Base-by-base conservation (phyloP, 164 flowering plant species). In the Vitis amurensis region DNA sequence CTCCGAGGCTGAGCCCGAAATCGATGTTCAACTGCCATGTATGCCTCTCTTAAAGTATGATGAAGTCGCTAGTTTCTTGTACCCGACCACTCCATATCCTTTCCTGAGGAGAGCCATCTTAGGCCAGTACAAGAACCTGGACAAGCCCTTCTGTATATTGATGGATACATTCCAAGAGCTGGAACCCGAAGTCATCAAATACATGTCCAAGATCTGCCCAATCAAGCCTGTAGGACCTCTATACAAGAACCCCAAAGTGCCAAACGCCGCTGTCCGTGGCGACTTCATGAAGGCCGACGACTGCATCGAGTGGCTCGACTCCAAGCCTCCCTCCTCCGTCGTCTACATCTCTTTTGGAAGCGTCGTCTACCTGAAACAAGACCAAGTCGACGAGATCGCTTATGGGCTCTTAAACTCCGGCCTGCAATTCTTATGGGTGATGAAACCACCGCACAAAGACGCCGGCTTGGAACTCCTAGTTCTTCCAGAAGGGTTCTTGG, bases 151-250 rank as follows among this genome's bases (percentile, higher is more conserved):
- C 19, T 89, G 88, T 52, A 70, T 91, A 0, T 53, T 94, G 55
- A 81, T 85, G 78, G 94, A 92, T 27, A 84, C 93, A 1, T 89
- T 89, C 71, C 65, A 85, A 3, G 93, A 87, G 59, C 89, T 94
- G 0, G 98, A 94, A 67, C 75, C 16, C 9, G 91, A 87, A 0
- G 31, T 67, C 30, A 66, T 89, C 11, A 73, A 81, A 0, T 68
- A 78, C 74, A 73, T 85, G 76, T 76, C 91, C 9, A 60, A 73
- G 12, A 9, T 78, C 16, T 70, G 55, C 72, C 85, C 71, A 0
- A 68, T 87, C 31, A 81, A 62, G 65, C 64, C 91, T 0, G 74
- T 93, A 1, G 98, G 98, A 1, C 98, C 98, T 0, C 73, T 91
- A 7, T 79, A 85, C 70, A 86, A 82, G 57, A 57, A 61, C 55